These are phyloP conservation scores for Amaranthus hypochondriacus DNA, from an alignment of 148 eudicot genomes.

Conservation along the genomic window DNA sequence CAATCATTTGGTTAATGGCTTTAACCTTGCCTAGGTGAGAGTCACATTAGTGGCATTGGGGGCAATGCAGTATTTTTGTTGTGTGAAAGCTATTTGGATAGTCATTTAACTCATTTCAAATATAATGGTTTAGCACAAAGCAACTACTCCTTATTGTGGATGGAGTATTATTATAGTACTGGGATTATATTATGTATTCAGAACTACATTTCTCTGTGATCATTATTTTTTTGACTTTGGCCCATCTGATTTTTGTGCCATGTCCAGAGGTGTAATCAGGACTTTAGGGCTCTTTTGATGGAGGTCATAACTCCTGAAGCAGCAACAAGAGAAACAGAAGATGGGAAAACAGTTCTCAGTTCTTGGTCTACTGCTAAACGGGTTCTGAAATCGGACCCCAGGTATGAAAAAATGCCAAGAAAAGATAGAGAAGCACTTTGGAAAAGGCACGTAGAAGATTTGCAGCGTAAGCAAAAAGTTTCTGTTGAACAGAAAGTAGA, in stretches of 20 bases:
- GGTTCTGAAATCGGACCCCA: slow-evolving; percentile 54
- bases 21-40: too few species aligned
- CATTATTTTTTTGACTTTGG: too few species aligned
- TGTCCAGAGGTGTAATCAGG: slow-evolving; percentile 56
- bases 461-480: slow-evolving; percentile 53
- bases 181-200: not conserved
- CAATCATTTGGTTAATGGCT: too few species aligned
- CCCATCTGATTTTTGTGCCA: slow-evolving; percentile 8
- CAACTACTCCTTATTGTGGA: not conserved
- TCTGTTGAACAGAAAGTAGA: slow-evolving; percentile 42
- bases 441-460: slow-evolving; percentile 77
- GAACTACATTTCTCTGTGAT: too few species aligned
- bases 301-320: slow-evolving; percentile 67
- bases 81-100: too few species aligned
- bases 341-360: slow-evolving; percentile 64
- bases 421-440: slow-evolving; percentile 84
- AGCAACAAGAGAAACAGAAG: slow-evolving; percentile 58
- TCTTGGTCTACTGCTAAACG: slow-evolving; percentile 97
- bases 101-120: not conserved
- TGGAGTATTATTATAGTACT: not conserved
- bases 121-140: not conserved
- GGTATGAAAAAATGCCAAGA: slow-evolving; percentile 73
- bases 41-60: not conserved
- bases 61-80: not conserved
- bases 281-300: slow-evolving; percentile 55